Conservation (phyloP, 495 filamentous ascomycete species). For the Podospora conica region DNA sequence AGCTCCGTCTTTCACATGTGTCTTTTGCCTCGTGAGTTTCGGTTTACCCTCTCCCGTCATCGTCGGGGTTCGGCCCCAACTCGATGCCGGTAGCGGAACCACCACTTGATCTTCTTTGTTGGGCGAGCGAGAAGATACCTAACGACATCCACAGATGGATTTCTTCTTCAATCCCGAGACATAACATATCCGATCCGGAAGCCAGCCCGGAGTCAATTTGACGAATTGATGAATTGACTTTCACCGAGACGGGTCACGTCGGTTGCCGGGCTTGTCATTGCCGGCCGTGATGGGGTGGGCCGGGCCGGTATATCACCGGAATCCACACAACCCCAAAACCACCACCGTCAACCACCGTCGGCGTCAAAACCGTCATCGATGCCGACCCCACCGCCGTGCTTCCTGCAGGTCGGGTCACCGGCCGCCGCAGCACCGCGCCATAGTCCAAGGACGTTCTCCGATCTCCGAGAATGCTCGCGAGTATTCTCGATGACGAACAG, state of each 20-base stretch:
- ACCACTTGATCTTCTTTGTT: background rate
- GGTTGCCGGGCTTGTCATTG: background rate
- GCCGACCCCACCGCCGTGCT: constrained; percentile 19
- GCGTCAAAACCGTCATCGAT: background rate
- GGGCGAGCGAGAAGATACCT: background rate
- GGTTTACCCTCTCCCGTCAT: too few relatives aligned
- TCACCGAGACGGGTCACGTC: background rate
- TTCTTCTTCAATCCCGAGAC: background rate
- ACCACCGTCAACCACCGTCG: background rate
- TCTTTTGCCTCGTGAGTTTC: background rate
- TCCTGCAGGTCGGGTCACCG: constrained; percentile 34
- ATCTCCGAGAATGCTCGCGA: constrained; percentile 37
- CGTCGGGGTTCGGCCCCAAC: background rate
- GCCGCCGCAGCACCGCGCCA: constrained; percentile 39
- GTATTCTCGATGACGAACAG: constrained; percentile 38
- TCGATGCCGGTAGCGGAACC: background rate
- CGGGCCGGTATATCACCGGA: background rate
- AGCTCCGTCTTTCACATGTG: background rate
- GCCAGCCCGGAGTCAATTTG: background rate
- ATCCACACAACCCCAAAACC: background rate
- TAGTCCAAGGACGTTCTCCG: constrained; percentile 25
- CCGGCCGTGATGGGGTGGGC: background rate
- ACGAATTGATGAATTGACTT: background rate
- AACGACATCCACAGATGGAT: background rate
- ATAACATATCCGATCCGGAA: background rate